phyloP scores from a whole-genome alignment of 441 rosid genomes.

The Daphne laureola region DNA sequence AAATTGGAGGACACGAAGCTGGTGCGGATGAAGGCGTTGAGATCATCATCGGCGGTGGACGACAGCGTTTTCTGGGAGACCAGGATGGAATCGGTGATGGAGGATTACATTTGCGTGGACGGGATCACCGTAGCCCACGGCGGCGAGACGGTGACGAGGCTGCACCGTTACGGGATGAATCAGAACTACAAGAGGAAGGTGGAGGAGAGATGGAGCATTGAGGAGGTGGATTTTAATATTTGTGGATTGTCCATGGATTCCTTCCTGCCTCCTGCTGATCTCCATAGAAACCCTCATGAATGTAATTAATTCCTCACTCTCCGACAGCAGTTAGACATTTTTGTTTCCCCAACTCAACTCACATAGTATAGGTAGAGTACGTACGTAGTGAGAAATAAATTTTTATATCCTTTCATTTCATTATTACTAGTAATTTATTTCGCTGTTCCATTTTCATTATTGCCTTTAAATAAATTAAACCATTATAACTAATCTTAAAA shows the following conservation, averaged over 20 bases:
- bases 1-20: conserved; percentile 68
- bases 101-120: conserved; percentile 52
- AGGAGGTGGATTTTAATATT: conserved; percentile 73
- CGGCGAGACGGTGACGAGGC: conserved; percentile 50
- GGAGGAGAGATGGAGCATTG: conserved; percentile 78
- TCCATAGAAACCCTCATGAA: no score
- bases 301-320: no score
- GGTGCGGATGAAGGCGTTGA: conserved; percentile 54
- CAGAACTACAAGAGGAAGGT: conserved; percentile 50
- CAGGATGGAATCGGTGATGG: conserved; percentile 47
- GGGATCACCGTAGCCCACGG: conserved; percentile 54
- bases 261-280: conserved; percentile 78
- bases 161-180: conserved; percentile 51
- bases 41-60: conserved; percentile 16
- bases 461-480: no score
- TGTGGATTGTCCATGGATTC: conserved; percentile 66
- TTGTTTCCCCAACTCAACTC: no score
- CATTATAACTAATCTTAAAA: no score
- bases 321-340: no score
- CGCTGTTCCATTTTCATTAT: no score
- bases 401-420: no score
- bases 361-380: no score
- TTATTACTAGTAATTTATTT: no score
- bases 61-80: conserved; percentile 77
- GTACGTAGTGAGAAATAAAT: no score